Evolutionary conservation across 768 basidiomycete species (phyloP).

Genomic region (Pulveroboletus frians): DNA sequence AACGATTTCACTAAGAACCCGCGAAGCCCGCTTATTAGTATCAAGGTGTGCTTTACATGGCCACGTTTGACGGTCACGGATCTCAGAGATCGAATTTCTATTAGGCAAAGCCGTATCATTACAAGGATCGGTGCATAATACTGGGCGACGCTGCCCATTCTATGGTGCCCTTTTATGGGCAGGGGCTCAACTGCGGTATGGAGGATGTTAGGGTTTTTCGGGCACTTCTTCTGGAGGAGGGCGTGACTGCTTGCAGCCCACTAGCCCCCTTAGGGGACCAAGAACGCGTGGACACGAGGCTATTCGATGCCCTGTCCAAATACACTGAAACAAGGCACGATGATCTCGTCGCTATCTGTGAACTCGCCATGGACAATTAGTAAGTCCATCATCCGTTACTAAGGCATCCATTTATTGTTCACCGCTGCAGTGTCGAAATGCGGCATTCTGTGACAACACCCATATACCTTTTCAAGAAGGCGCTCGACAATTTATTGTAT

Average conservation of each 20-base stretch:
- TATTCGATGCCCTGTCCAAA: slow-evolving; percentile 62
- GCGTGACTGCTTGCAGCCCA: slow-evolving; percentile 46
- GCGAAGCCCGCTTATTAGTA: slow-evolving; percentile 83
- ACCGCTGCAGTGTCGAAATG: slow-evolving; percentile 77
- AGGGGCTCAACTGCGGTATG: slow-evolving; percentile 95
- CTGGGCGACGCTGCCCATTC: slow-evolving; percentile 95
- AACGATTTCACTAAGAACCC: slow-evolving; percentile 81
- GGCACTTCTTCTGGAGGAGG: slow-evolving; percentile 64
- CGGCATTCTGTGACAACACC: slow-evolving; percentile 84
- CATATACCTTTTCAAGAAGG: slow-evolving; percentile 72
- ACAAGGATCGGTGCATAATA: slow-evolving; percentile 80
- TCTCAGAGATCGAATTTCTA: slow-evolving; percentile 16
- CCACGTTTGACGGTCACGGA: slow-evolving; percentile 13
- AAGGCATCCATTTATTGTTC: slow-evolving; percentile 18
- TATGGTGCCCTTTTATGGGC: slow-evolving; percentile 98
- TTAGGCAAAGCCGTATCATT: slow-evolving; percentile 85
- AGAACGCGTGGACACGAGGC: slow-evolving; percentile 44
- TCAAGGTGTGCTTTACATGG: slow-evolving; percentile 62
- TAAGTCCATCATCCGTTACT: slow-evolving; percentile 44
- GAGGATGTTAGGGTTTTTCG: slow-evolving; percentile 93
- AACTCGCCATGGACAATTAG: slow-evolving; percentile 97
- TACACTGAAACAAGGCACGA: slow-evolving; percentile 83
- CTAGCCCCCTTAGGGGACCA: slow-evolving; percentile 27
- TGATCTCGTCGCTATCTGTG: slow-evolving; percentile 85
- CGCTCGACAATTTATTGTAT: slow-evolving; percentile 71